Conservation (phyloP, 228 moss, liverwort and hornwort species). For the Sphagnum fallax region DNA sequence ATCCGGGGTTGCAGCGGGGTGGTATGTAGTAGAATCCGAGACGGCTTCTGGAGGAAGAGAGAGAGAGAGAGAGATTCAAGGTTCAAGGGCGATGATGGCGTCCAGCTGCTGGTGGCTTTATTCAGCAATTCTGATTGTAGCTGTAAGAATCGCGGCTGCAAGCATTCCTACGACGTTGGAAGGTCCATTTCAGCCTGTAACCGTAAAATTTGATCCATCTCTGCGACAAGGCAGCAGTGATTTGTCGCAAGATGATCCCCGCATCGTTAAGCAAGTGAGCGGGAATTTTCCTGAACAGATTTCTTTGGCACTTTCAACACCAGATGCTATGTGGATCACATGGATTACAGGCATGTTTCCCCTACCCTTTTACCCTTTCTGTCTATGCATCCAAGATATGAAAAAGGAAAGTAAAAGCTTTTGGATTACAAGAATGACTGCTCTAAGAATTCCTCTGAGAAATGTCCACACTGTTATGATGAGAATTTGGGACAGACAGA, state of each 20-base stretch:
- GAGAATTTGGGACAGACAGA: too few species aligned
- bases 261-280: slow-evolving; percentile 10
- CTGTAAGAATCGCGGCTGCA: not conserved
- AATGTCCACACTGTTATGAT: too few species aligned
- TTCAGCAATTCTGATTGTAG: not conserved
- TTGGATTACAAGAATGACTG: too few species aligned
- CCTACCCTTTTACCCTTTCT: not conserved
- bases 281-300: slow-evolving; percentile 16
- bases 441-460: too few species aligned
- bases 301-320: slow-evolving; percentile 22
- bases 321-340: slow-evolving; percentile 23
- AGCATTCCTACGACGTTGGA: slow-evolving; percentile 15
- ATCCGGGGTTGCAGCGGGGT: too few species aligned
- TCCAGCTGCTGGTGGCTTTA: not conserved
- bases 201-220: slow-evolving; percentile 12
- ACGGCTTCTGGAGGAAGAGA: too few species aligned
- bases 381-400: too few species aligned
- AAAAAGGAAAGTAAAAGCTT: too few species aligned
- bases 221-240: slow-evolving; percentile 21
- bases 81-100: not conserved
- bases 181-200: slow-evolving; percentile 18
- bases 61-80: not conserved
- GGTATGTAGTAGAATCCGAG: too few species aligned
- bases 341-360: slow-evolving; percentile 11
- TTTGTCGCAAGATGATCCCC: slow-evolving; percentile 12